These are phyloP conservation scores for Pleurotus citrinopileatus DNA, from an alignment of 768 basidiomycete genomes.

Conservation along the genomic window DNA sequence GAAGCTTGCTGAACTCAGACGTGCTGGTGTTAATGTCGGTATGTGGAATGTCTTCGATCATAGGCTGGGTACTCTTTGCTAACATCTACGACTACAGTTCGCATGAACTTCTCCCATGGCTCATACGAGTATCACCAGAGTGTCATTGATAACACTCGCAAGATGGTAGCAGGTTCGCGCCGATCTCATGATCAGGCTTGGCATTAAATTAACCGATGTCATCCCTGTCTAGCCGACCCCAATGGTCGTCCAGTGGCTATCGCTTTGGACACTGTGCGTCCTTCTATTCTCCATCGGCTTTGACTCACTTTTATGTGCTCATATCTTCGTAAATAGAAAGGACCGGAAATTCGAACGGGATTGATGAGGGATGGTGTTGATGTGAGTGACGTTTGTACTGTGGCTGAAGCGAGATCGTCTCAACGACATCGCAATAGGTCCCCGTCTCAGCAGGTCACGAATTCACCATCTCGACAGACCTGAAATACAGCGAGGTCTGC, in stretches of 20 bases:
- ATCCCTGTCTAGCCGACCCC: constrained; percentile 50
- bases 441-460: constrained; percentile 90
- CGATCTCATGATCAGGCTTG: constrained; percentile 6
- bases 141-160: constrained; percentile 96
- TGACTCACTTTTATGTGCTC: too few species aligned
- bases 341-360: constrained; percentile 98
- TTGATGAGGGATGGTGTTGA: constrained; percentile 84
- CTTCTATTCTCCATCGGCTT: neutral
- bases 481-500: constrained; percentile 72
- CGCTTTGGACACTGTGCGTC: constrained; percentile 89
- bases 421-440: constrained; percentile 43
- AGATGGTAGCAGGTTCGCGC: constrained; percentile 70
- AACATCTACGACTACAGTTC: constrained; percentile 53
- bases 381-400: constrained; percentile 46
- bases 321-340: too few species aligned
- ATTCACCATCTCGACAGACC: constrained; percentile 86
- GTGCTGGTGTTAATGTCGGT: constrained; percentile 98
- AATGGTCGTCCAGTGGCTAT: constrained; percentile 92
- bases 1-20: constrained; percentile 78
- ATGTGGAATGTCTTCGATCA: constrained; percentile 26
- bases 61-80: neutral
- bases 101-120: constrained; percentile 99
- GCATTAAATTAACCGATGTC: constrained; percentile 7
- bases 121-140: constrained; percentile 98
- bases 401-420: constrained; percentile 12